Evolutionary conservation across 2,329 filamentous ascomycete species (phyloP).

Genomic region (Nannizzia gypsea): DNA sequence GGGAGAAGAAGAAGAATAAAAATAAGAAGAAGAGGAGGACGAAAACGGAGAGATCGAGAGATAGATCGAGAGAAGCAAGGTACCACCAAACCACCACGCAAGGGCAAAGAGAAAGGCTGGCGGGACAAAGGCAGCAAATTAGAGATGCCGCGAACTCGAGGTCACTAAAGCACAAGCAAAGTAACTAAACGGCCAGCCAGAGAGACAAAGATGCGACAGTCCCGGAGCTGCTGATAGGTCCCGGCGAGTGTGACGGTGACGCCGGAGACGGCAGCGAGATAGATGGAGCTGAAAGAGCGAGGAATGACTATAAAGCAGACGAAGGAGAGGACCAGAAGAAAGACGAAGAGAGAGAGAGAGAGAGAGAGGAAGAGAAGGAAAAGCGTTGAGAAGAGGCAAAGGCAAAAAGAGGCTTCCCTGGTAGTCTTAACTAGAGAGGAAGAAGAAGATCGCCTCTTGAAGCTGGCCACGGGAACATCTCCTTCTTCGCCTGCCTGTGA

Average conservation of each 20-base stretch:
- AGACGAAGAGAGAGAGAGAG: constrained; percentile 5
- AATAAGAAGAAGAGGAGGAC: background rate
- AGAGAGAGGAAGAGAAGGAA: background rate
- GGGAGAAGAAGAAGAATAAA: background rate
- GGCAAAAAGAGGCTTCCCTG: background rate
- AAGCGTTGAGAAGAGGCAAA: no score
- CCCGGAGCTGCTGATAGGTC: background rate
- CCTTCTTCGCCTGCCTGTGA: background rate
- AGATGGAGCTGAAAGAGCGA: background rate
- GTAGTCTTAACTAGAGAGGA: background rate
- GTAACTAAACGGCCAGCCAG: background rate
- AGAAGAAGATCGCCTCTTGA: background rate
- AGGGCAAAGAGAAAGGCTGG: background rate
- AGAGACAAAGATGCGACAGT: background rate
- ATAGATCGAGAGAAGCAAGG: background rate
- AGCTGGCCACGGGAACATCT: constrained; percentile 10
- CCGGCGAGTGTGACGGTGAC: background rate
- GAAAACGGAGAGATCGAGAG: background rate
- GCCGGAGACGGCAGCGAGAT: background rate
- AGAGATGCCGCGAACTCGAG: background rate
- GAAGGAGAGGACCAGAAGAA: background rate
- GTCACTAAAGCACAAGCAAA: background rate
- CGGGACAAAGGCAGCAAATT: background rate
- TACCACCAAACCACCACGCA: constrained; percentile 6
- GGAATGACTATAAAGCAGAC: no score